Evolutionary conservation across 1,284 basidiomycete species (phyloP), one percentile per base, ranked within the genome.

Genomic region (Ganoderma lingzhi): DNA sequence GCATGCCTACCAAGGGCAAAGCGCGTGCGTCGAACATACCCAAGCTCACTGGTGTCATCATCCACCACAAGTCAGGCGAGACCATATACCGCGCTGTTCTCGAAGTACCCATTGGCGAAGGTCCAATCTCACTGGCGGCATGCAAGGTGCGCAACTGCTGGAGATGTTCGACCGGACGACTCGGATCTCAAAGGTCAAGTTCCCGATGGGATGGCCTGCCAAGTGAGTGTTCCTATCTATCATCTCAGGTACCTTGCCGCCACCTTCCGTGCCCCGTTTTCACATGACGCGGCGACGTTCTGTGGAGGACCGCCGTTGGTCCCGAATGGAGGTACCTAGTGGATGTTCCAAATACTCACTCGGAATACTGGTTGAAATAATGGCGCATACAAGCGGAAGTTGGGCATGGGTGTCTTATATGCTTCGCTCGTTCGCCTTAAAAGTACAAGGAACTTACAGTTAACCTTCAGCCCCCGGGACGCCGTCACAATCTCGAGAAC

Each of bases 181-280:
- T 4, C 86, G 95, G 70, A 93, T 99, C 75, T 88, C 88, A 63
- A 96, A 94, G 83, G 97, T 96, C 0, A 94, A 96, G 75, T 99
- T 95, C 79, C 90, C 91, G 6, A 82, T 99, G 9, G 98, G 97
- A 1, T 99, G 97, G 97, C 97, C 97, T 68, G 96, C 96, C 66
- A 97, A 93, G 94, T 96, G 78, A 79, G 93, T 86, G 37, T 53
- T 17, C 15, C 53, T 15, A 6, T 55, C n/a, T 51, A 19, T 23
- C 3, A 39, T 3, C 30, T 30, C 15, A 19, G 37, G 9, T 23
- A 41, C 41, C 0, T 8, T 23, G 30, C 58, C 3, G 23, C 23
- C 35, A 12, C 37, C 10, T 41, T 37, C 35, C 10, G 32, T 41
- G 32, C n/a, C 55, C 2, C 55, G 1, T 56, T 6, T 51, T 6